phyloP scores from a whole-genome alignment of 176 grass and related monocot species.

The Aegilops bicornis region DNA sequence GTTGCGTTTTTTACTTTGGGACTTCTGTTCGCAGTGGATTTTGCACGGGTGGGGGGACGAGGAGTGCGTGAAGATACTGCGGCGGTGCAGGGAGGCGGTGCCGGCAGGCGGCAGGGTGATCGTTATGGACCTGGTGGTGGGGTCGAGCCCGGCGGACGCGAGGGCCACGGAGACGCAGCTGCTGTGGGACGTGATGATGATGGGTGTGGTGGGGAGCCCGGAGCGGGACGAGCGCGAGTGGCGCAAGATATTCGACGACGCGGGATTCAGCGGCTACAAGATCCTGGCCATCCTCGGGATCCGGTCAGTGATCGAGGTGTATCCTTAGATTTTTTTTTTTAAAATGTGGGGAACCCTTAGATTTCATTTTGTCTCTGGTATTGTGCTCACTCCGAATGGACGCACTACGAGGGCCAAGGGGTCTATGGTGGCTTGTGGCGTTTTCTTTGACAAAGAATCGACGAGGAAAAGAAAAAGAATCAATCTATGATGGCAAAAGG shows the following conservation, averaged over 20 bases:
- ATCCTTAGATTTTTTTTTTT: conserved; percentile 11
- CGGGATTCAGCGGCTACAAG: conserved; percentile 55
- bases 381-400: too few relatives aligned
- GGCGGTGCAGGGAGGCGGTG: conserved; percentile 57
- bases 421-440: too few relatives aligned
- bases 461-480: too few relatives aligned
- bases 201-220: conserved; percentile 33
- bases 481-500: too few relatives aligned
- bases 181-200: conserved; percentile 54
- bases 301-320: conserved; percentile 61
- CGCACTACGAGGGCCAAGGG: too few relatives aligned
- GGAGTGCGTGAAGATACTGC: conserved; percentile 58
- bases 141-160: not conserved
- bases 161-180: conserved; percentile 46
- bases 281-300: conserved; percentile 38
- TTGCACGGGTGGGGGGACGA: conserved; percentile 39
- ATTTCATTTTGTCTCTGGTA: not conserved
- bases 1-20: not conserved
- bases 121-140: conserved; percentile 63
- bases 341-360: not conserved
- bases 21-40: conserved; percentile 28
- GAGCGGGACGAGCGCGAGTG: conserved; percentile 54
- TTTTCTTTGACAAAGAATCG: too few relatives aligned
- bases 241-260: conserved; percentile 40
- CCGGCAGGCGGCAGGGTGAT: conserved; percentile 56